Evolutionary conservation across 169 alveolate genomes (phyloP).

Genomic region (Plasmodium fragile): DNA sequence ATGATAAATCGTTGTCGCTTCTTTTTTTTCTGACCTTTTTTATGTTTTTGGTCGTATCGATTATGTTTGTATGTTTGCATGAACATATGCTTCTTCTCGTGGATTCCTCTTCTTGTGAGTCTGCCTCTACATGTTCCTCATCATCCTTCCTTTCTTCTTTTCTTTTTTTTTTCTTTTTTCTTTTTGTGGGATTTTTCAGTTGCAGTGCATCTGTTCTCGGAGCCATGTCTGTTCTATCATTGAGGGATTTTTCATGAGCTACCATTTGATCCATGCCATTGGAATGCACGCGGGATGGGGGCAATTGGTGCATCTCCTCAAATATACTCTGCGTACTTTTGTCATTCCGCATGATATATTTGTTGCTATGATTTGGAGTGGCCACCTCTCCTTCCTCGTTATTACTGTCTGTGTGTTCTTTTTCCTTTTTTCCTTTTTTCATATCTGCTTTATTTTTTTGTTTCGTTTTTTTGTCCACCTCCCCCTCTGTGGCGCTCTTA

Average conservation of each 20-base stretch:
- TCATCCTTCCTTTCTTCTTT: not conserved
- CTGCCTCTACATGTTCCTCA: not conserved
- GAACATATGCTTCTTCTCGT: not conserved
- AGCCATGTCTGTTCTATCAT: not conserved
- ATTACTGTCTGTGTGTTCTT: not conserved
- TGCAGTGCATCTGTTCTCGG: not conserved
- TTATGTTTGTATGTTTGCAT: not conserved
- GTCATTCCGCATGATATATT: not conserved
- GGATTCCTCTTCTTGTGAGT: not conserved
- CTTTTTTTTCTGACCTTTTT: not conserved
- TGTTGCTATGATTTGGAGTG: not conserved
- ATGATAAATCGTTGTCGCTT: not conserved
- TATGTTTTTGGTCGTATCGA: not conserved
- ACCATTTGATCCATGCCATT: not conserved
- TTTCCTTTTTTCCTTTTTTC: conserved; percentile 6
- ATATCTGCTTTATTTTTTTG: not conserved
- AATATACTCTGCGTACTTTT: not conserved
- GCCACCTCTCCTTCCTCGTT: not conserved
- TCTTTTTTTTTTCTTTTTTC: not conserved
- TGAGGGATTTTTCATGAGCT: not conserved
- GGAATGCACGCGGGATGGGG: not conserved
- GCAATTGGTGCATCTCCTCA: not conserved
- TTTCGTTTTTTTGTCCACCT: not conserved
- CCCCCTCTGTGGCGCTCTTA: not conserved
- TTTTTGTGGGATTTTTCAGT: not conserved